Evolutionary conservation across 176 grass and related monocot species (phyloP), one percentile per base, ranked within the genome.

Genomic region (Poa pratensis): DNA sequence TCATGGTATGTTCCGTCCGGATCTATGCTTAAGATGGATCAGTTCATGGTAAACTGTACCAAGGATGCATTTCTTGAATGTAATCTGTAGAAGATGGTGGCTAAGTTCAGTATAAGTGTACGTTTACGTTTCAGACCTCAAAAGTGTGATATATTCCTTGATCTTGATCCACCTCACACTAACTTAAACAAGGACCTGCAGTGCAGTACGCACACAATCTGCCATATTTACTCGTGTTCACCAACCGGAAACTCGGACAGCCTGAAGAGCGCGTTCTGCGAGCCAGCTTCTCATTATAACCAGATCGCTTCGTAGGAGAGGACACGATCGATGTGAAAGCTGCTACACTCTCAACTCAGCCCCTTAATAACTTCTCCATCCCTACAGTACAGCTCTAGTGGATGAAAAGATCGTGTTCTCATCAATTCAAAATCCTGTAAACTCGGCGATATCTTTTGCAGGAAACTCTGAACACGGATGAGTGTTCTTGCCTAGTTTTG

Each of bases 221-320:
- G 27, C 42, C 34, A 82, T 39, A 86, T 90, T 90, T 90, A 90
- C 66, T 90, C 48, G 15, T 49, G 35, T 39, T 84, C 74, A 90
- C 88, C 88, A 86, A 83, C 88, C 80, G 3, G 72, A 12, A 27
- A 28, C 23, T 50, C 48, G 26, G 82, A 60, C 48, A 66, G 58
- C 20, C 84, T 79, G 80, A 87, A 86, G 66, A 30, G 11, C 74
- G 1, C 26, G 72, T 75, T 50, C 67, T 83, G 80, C 84, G 16
- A 65, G 63, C 76, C 78, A 78, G 48, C 30, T 51, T 78, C 55
- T 63, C 88, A 86, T 90, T 88, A 84, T 30, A 13, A 69, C 13
- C 22, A 57, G 9, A 7, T 53, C 59, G 77, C 23, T 32, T 86
- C 50, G 46, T 24, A 65, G 65, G 13, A 45, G 46, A 65, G 65